A percentile compares a stretch with the other conserved stretches of the same genome.
phyloP scores from a whole-genome alignment of 1,284 basidiomycete species.

The Leccinum fuscescens region DNA sequence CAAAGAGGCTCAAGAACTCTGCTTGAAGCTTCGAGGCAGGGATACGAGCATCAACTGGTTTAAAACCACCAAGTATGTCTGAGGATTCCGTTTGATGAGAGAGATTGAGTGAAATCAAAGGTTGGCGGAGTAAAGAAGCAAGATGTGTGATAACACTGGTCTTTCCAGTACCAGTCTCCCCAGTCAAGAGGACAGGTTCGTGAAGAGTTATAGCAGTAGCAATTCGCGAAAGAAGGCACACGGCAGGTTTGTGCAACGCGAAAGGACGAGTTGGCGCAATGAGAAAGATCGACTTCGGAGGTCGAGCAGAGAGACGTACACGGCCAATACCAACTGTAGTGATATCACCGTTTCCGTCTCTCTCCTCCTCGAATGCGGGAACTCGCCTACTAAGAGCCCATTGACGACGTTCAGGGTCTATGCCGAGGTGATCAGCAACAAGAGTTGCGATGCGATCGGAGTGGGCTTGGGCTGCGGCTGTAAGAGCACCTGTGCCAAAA shows the following conservation, averaged over 20 bases:
- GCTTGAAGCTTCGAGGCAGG: slow-evolving; percentile 77
- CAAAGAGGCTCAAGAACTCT: slow-evolving; percentile 83
- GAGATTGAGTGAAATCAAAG: slow-evolving; percentile 87
- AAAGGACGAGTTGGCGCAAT: slow-evolving; percentile 60
- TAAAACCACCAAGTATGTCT: slow-evolving; percentile 94
- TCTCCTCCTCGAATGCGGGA: slow-evolving; percentile 69
- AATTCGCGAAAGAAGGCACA: slow-evolving; percentile 80
- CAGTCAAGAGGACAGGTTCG: slow-evolving; percentile 91
- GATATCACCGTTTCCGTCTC: slow-evolving; percentile 59
- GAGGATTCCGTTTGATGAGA: slow-evolving; percentile 97
- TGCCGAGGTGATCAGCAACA: slow-evolving; percentile 64
- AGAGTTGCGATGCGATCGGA: slow-evolving; percentile 47
- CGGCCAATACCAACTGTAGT: slow-evolving; percentile 58
- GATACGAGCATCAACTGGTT: slow-evolving; percentile 85
- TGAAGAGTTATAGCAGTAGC: slow-evolving; percentile 69
- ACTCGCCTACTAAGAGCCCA: slow-evolving; percentile 59
- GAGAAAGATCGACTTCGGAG: slow-evolving; percentile 37
- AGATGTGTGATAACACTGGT: slow-evolving; percentile 92
- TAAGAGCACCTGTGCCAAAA: slow-evolving; percentile 70
- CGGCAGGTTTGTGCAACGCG: slow-evolving; percentile 87
- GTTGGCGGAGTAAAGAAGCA: slow-evolving; percentile 74
- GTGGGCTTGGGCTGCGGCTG: slow-evolving; percentile 52
- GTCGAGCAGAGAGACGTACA: slow-evolving; percentile 49
- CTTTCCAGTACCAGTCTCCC: slow-evolving; percentile 99
- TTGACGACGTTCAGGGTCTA: slow-evolving; percentile 58